phyloP scores from a whole-genome alignment of 2,329 filamentous ascomycete species.

The Scytalidium sp. region DNA sequence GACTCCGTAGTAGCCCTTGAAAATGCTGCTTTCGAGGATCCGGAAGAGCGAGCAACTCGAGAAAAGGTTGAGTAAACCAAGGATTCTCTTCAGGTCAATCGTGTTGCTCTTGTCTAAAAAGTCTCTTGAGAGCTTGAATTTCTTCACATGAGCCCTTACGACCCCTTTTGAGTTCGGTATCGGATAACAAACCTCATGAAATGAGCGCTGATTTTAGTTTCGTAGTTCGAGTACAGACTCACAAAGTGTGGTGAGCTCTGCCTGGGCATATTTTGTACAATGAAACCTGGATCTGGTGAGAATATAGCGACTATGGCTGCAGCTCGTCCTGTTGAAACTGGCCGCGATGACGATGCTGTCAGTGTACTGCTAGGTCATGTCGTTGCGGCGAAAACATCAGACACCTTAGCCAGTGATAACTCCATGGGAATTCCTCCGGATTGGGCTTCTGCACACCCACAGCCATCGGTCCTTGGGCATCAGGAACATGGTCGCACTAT shows the following conservation, averaged over 20 bases:
- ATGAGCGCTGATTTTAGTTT: neutral
- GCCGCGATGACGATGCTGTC: slow-evolving; percentile 50
- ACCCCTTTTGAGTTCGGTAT: neutral
- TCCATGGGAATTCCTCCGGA: slow-evolving; percentile 72
- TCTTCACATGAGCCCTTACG: neutral
- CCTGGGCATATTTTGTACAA: slow-evolving; percentile 75
- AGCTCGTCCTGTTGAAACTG: slow-evolving; percentile 57
- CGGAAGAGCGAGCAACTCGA: slow-evolving; percentile 45
- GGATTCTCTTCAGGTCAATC: slow-evolving; percentile 4
- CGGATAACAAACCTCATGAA: neutral
- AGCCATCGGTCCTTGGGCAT: slow-evolving; percentile 58
- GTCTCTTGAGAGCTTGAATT: neutral
- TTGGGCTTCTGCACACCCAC: slow-evolving; percentile 52
- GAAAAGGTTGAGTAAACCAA: slow-evolving; percentile 46
- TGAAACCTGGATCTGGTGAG: slow-evolving; percentile 45
- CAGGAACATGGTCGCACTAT: slow-evolving; percentile 71
- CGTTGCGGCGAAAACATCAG: slow-evolving; percentile 68
- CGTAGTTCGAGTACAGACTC: slow-evolving; percentile 73
- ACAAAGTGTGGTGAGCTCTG: slow-evolving; percentile 71
- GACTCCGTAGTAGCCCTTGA: slow-evolving; percentile 57
- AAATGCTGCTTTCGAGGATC: slow-evolving; percentile 49
- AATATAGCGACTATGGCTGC: slow-evolving; percentile 50
- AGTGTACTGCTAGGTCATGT: slow-evolving; percentile 74
- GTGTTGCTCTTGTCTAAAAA: slow-evolving; percentile 5
- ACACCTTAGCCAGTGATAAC: slow-evolving; percentile 63